These are phyloP conservation scores for Amyloporia xantha DNA, from an alignment of 768 basidiomycete genomes.

Conservation along the genomic window DNA sequence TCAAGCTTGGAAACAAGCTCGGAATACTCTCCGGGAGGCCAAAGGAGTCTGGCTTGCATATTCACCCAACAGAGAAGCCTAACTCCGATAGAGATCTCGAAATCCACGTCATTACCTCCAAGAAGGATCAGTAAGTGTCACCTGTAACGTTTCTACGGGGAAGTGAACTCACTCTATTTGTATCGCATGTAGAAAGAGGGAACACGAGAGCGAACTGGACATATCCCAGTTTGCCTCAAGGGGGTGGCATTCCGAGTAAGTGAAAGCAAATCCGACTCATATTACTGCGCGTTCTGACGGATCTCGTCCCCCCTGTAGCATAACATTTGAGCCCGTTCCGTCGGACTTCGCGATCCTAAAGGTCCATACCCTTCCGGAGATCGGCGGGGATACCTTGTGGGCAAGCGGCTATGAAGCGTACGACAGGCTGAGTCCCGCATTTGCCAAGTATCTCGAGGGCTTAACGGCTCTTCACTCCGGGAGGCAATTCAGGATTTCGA, in stretches of 20 bases:
- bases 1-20: conserved; percentile 38
- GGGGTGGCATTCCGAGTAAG: neutral
- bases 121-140: conserved; percentile 14
- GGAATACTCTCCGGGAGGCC: conserved; percentile 47
- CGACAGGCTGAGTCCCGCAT: conserved; percentile 51
- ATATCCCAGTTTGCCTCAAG: neutral
- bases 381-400: conserved; percentile 34
- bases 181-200: no score
- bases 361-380: conserved; percentile 25
- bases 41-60: conserved; percentile 40
- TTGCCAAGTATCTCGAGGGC: conserved; percentile 48
- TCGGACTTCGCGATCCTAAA: conserved; percentile 49
- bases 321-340: conserved; percentile 55
- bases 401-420: conserved; percentile 52
- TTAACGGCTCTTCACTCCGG: conserved; percentile 50
- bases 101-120: conserved; percentile 41
- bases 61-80: conserved; percentile 34
- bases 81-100: conserved; percentile 36
- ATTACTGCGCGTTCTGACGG: no score
- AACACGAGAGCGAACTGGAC: conserved; percentile 10
- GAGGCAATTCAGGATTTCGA: conserved; percentile 30
- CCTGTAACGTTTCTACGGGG: no score
- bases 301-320: no score
- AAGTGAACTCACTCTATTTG: no score
- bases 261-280: no score